Base-by-base conservation (phyloP, 1,284 basidiomycete species). In the Tylopilus sp. region DNA sequence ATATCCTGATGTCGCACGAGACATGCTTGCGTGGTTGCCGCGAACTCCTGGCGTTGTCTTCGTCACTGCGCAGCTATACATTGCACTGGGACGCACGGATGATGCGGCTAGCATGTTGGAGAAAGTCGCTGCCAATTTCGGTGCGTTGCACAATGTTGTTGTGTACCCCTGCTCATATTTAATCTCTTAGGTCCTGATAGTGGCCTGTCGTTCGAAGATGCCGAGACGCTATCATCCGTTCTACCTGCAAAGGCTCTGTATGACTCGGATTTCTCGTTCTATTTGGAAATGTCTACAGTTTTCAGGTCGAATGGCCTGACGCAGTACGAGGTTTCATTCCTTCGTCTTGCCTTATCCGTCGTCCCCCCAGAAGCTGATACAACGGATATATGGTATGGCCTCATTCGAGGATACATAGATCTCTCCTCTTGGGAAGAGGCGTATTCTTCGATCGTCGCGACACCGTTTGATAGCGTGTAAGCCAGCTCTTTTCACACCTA, bases 361-460 rank as follows among this genome's bases (percentile, higher is more conserved):
- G 80, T 82, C 11, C 74, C 80, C 28, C 59, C 65, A 25, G 75
- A 73, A 23, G 67, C 70, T 18, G 79, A 86, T 54, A 79, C 80
- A 3, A 71, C 78, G 30, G 75, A 81, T 19, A 67, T 96, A 38
- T 95, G 92, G 91, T 77, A 76, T 49, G 83, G 74, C 51, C 74
- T 94, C n/a, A 89, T 89, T 67, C 79, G 84, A 62, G 87, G 88
- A 25, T 79, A 86, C 52, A 81, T 81, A 16, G 83, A 87, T 44
- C 71, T 91, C 34, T 81, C 78, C 5, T 71, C 79, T 54, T 96
- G 86, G 68, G 89, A 94, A 59, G 85, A 92, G 59, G 93, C 94
- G 0, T 96, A 96, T 71, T 76, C 82, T 41, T 75, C 82, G 6
- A 71, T 96, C 58, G 81, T 90, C 59, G 74, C 80, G 30, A 78